Evolutionary conservation across 31 red algal genomes (phyloP), one percentile per base, ranked within the genome.

Genomic region (Endocladia muricata): DNA sequence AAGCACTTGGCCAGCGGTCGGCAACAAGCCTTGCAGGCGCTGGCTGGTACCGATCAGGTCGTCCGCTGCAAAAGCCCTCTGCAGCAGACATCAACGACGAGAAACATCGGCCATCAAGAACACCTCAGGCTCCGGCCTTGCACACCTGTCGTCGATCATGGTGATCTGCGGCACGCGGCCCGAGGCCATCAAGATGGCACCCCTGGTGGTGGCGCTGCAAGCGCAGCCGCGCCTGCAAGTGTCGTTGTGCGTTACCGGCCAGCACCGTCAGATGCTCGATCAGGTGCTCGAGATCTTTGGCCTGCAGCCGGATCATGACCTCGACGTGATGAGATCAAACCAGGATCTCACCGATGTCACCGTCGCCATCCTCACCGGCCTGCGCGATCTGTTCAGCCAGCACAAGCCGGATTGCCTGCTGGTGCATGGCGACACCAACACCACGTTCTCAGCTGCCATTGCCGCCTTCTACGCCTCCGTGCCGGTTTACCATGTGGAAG

Each of bases 111-210:
- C n/a, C n/a, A n/a, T n/a, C n/a, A n/a, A n/a, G n/a, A n/a, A n/a
- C n/a, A n/a, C n/a, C n/a, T n/a, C n/a, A n/a, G n/a, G n/a, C n/a
- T n/a, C n/a, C n/a, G n/a, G n/a, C n/a, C n/a, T n/a, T n/a, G n/a
- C n/a, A n/a, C n/a, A n/a, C n/a, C n/a, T n/a, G n/a, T n/a, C n/a
- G n/a, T n/a, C n/a, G n/a, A 30, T 64, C 11, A 64, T 64, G 60
- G 15, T 30, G 15, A 23, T 64, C 11, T 15, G 13, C 25, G 60
- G 60, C 13, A 64, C 60, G 15, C 60, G 60, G 11, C 60, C 60
- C 13, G 60, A 64, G 26, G 60, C 60, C 60, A 64, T 64, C 13
- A 64, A 64, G 26, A 64, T 64, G 60, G 60, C 60, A 30, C 60
- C 60, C 17, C 11, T 64, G 13, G 26, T 64, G 13, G n/a, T 17